A percentile compares a stretch with the other conserved stretches of the same genome.
Conservation (phyloP, 768 basidiomycete species). For the Agaricus subrufescens region DNA sequence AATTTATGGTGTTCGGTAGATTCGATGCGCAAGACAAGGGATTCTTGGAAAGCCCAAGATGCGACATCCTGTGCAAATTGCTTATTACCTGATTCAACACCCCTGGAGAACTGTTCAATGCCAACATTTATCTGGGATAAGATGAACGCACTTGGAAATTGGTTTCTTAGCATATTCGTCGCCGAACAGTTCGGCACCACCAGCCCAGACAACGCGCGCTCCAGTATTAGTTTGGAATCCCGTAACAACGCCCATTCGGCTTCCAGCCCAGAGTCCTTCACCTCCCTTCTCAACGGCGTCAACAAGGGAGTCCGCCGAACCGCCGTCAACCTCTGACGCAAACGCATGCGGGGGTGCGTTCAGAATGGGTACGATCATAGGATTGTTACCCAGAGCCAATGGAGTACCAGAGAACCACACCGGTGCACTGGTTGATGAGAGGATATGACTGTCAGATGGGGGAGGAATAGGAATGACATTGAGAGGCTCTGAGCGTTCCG, state of each 20-base stretch:
- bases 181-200: conserved; percentile 75
- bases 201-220: conserved; percentile 75
- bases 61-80: conserved; percentile 72
- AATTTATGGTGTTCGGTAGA: conserved; percentile 66
- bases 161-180: conserved; percentile 69
- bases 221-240: conserved; percentile 85
- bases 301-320: conserved; percentile 56
- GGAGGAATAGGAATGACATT: conserved; percentile 64
- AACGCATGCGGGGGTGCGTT: conserved; percentile 74
- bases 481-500: conserved; percentile 58
- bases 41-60: conserved; percentile 90
- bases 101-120: conserved; percentile 28
- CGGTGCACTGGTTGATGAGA: conserved; percentile 46
- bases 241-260: conserved; percentile 69
- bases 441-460: conserved; percentile 29
- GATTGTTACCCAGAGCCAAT: conserved; percentile 64
- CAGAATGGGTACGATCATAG: conserved; percentile 78
- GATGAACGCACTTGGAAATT: conserved; percentile 47
- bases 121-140: neutral
- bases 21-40: conserved; percentile 75
- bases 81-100: conserved; percentile 66
- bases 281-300: conserved; percentile 73
- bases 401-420: conserved; percentile 77
- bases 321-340: conserved; percentile 64
- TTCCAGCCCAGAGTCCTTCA: conserved; percentile 82